Evolutionary conservation across 768 basidiomycete genomes (phyloP).

Genomic region (Mycena leptocephala): DNA sequence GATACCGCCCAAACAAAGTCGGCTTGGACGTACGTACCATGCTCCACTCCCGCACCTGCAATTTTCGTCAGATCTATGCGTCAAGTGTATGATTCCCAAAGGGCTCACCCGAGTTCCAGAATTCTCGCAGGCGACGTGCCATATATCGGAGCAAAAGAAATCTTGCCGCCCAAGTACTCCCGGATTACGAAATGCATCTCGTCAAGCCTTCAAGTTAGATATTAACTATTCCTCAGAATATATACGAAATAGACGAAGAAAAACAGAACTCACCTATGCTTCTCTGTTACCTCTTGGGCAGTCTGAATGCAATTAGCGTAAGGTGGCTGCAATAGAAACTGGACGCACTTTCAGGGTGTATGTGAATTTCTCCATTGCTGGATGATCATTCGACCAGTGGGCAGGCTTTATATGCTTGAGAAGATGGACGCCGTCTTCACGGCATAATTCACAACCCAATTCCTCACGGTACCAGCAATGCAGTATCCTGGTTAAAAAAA

Average conservation of each 20-base stretch:
- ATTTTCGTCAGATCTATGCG: background rate
- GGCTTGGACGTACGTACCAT: background rate
- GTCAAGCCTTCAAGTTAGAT: background rate
- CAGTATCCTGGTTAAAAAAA: no score
- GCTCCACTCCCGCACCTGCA: slow-evolving; percentile 17
- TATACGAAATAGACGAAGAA: background rate
- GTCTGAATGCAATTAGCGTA: background rate
- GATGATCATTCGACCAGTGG: background rate
- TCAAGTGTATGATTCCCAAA: background rate
- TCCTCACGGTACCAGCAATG: no score
- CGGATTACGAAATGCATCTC: background rate
- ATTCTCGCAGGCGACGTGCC: slow-evolving; percentile 2
- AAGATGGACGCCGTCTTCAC: no score
- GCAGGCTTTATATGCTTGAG: background rate
- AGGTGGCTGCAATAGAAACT: no score
- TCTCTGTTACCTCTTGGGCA: background rate
- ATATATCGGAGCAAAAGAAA: background rate
- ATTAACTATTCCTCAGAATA: background rate
- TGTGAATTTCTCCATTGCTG: background rate
- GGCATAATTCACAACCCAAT: no score
- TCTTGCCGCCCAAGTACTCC: background rate
- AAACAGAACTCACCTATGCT: background rate
- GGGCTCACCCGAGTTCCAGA: slow-evolving; percentile 15
- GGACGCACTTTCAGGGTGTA: background rate
- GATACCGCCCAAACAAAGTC: background rate